Percentiles rank a stretch among this genome's conserved stretches.
These are phyloP conservation scores for Amaranthus tricolor DNA, from an alignment of 179 eudicot genomes.

Conservation along the genomic window DNA sequence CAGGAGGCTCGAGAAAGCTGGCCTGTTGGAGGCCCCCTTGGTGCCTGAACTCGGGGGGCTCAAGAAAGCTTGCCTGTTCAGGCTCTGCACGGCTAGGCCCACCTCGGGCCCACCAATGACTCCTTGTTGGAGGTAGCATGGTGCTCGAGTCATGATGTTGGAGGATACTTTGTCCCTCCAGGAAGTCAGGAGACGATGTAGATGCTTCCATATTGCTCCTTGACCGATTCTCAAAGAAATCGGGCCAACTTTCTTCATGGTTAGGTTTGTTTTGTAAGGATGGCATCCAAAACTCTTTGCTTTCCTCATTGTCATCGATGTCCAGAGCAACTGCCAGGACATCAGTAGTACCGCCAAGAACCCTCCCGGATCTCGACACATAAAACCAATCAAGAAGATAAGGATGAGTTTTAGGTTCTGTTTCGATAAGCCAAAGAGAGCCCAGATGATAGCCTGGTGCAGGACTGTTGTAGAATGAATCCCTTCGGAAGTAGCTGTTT, in stretches of 20 bases:
- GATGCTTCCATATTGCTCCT: constrained; percentile 60
- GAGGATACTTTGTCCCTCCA: constrained; percentile 30
- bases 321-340: constrained; percentile 31
- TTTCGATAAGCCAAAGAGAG: constrained; percentile 61
- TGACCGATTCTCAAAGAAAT: constrained; percentile 37
- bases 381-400: constrained; percentile 89
- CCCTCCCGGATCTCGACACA: constrained; percentile 43
- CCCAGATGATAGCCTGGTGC: constrained; percentile 42
- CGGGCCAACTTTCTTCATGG: constrained; percentile 48
- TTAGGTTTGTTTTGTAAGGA: constrained; percentile 26
- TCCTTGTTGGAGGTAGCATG: constrained; percentile 27
- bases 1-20: constrained; percentile 31
- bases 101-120: constrained; percentile 83
- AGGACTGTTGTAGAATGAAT: constrained; percentile 28
- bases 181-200: constrained; percentile 58
- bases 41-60: constrained; percentile 20
- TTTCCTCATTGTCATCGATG: constrained; percentile 28
- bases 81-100: constrained; percentile 15
- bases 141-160: constrained; percentile 37
- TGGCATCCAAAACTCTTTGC: constrained; percentile 44
- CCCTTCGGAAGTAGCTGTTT: constrained; percentile 49
- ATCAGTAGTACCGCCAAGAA: constrained; percentile 21
- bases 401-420: constrained; percentile 56
- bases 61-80: constrained; percentile 30
- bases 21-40: constrained; percentile 5